phyloP scores from a whole-genome alignment of 495 filamentous ascomycete species.

The Penicillium bialowiezense region DNA sequence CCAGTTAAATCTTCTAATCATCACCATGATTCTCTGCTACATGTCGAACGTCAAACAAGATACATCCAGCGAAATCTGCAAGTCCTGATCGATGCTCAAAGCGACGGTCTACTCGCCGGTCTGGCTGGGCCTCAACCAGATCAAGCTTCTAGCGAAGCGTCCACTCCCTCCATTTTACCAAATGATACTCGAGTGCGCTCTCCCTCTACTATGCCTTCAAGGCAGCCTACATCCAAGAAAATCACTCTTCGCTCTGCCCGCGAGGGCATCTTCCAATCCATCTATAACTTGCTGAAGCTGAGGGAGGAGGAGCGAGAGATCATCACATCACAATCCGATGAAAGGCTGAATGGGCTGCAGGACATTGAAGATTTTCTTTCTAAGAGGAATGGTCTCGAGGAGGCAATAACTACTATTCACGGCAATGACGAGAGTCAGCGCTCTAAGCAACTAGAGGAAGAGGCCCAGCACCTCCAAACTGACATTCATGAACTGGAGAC shows the following conservation, averaged over 20 bases:
- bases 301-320: slow-evolving; percentile 68
- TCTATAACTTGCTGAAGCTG: slow-evolving; percentile 67
- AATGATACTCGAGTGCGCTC: slow-evolving; percentile 21
- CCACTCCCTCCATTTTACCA: slow-evolving; percentile 34
- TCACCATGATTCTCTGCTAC: slow-evolving; percentile 39
- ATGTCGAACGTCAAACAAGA: slow-evolving; percentile 44
- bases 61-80: slow-evolving; percentile 76
- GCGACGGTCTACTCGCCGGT: slow-evolving; percentile 64
- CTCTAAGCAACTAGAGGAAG: slow-evolving; percentile 42
- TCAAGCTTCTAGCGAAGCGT: slow-evolving; percentile 47
- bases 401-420: slow-evolving; percentile 42
- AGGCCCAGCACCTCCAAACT: slow-evolving; percentile 50
- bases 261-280: slow-evolving; percentile 65
- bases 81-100: slow-evolving; percentile 78
- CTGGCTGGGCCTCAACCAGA: slow-evolving; percentile 33
- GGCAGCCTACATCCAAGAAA: slow-evolving; percentile 56
- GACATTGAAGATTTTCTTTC: slow-evolving; percentile 60
- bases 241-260: slow-evolving; percentile 65
- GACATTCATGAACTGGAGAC: slow-evolving; percentile 65
- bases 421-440: slow-evolving; percentile 35
- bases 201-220: slow-evolving; percentile 53
- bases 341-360: slow-evolving; percentile 56
- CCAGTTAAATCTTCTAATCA: slow-evolving; percentile 28
- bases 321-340: slow-evolving; percentile 53
- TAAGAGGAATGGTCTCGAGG: slow-evolving; percentile 45